Percentiles rank a stretch among this genome's conserved stretches.
Conservation (phyloP, 208 protist genomes). For the Acanthamoeba lugdunensis region DNA sequence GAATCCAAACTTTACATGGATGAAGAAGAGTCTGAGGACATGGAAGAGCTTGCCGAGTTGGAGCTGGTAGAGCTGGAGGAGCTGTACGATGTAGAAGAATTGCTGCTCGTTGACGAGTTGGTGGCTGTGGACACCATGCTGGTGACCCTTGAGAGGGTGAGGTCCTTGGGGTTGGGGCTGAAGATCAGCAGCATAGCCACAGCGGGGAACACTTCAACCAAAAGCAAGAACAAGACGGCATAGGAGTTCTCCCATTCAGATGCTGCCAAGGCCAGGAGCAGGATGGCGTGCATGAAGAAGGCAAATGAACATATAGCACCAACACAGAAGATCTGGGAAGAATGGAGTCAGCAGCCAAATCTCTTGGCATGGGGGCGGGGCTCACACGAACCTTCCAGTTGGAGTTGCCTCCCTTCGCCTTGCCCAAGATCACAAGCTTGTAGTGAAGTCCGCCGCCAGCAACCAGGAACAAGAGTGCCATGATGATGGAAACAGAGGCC, state of each 20-base stretch:
- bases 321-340: not conserved
- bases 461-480: not conserved
- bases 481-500: not conserved
- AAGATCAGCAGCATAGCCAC: not conserved
- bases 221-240: not conserved
- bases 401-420: not conserved
- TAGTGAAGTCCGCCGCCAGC: not conserved
- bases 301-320: not conserved
- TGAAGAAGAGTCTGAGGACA: too few relatives aligned
- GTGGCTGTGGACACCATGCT: too few relatives aligned
- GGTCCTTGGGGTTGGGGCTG: not conserved
- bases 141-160: too few relatives aligned
- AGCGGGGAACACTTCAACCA: not conserved
- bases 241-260: not conserved
- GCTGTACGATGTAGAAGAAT: too few relatives aligned
- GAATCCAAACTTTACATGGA: too few relatives aligned
- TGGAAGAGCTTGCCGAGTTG: too few relatives aligned
- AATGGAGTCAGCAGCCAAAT: too few relatives aligned
- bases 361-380: too few relatives aligned
- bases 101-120: too few relatives aligned
- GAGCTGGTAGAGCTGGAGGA: too few relatives aligned
- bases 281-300: not conserved
- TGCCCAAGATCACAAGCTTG: not conserved
- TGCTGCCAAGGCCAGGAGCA: not conserved
- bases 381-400: not conserved